These are phyloP conservation scores for Fusarium pseudograminearum DNA, from an alignment of 2,329 filamentous ascomycete species.

Conservation along the genomic window DNA sequence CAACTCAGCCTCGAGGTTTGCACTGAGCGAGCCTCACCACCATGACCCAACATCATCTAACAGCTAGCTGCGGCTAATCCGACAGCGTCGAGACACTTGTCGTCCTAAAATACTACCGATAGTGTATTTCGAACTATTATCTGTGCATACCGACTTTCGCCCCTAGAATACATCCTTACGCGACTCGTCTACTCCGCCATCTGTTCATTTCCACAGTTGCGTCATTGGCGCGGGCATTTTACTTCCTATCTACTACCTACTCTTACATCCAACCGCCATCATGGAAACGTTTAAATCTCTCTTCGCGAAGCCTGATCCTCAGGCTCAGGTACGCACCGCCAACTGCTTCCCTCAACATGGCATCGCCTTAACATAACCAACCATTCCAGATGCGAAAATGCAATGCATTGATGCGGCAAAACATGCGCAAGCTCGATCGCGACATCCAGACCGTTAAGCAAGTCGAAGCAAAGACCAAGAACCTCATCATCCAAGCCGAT, in stretches of 20 bases:
- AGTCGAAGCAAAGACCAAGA: constrained; percentile 86
- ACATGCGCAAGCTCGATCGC: constrained; percentile 94
- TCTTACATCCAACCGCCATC: constrained; percentile 43
- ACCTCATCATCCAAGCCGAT: constrained; percentile 84
- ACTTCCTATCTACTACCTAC: constrained; percentile 3
- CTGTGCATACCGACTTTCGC: not conserved
- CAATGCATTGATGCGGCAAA: constrained; percentile 87
- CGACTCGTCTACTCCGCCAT: constrained; percentile 16
- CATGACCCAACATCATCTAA: constrained; percentile 43
- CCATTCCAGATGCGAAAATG: constrained; percentile 87
- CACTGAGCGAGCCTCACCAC: constrained; percentile 44
- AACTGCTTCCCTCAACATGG: not conserved
- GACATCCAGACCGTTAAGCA: constrained; percentile 84
- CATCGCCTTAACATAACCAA: constrained; percentile 6
- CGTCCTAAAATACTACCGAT: not conserved
- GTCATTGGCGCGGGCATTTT: constrained; percentile 42
- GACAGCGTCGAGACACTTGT: constrained; percentile 16
- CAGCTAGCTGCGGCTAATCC: constrained; percentile 30
- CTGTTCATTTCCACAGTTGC: constrained; percentile 39
- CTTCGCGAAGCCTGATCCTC: constrained; percentile 92
- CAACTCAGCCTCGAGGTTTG: constrained; percentile 42
- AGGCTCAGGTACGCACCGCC: constrained; percentile 78
- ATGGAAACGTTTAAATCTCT: constrained; percentile 92
- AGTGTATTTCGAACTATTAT: not conserved
- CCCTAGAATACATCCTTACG: not conserved